Conservation (phyloP, 495 filamentous ascomycete species). For the Symbiotaphrina buchneri region DNA sequence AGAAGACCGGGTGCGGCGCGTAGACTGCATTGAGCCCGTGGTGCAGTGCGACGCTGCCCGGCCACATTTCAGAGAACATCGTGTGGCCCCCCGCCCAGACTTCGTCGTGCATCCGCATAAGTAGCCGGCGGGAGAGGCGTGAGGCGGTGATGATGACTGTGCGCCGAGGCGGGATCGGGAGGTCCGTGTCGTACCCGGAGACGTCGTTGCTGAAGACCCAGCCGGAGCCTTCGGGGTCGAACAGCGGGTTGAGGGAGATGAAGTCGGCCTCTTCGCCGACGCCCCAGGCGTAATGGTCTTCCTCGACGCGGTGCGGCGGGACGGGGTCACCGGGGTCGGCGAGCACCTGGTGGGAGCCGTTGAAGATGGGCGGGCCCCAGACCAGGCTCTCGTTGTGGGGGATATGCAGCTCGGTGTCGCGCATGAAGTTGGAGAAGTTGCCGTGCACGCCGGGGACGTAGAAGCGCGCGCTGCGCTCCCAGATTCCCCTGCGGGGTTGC, state of each 20-base stretch:
- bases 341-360: constrained; percentile 11
- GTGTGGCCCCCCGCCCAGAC: neutral
- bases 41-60: neutral
- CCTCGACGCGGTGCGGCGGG: constrained; percentile 11
- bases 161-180: constrained; percentile 15
- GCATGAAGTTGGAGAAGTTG: constrained; percentile 14
- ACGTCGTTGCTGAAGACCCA: constrained; percentile 20
- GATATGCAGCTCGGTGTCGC: constrained; percentile 11
- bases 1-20: neutral
- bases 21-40: neutral
- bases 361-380: constrained; percentile 16
- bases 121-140: constrained; percentile 14
- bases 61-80: neutral
- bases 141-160: constrained; percentile 18
- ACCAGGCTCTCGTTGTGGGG: constrained; percentile 11
- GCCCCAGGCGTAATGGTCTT: constrained; percentile 19
- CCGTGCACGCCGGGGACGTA: constrained; percentile 17
- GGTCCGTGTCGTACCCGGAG: constrained; percentile 14
- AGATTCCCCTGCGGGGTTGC: constrained; percentile 18
- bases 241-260: constrained; percentile 20
- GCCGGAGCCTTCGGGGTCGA: constrained; percentile 16
- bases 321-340: constrained; percentile 6
- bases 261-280: constrained; percentile 19
- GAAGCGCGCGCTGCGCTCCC: constrained; percentile 16
- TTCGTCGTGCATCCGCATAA: constrained; percentile 4